phyloP scores from a whole-genome alignment of 1,284 basidiomycete species.

The Cryptococcus sp. region DNA sequence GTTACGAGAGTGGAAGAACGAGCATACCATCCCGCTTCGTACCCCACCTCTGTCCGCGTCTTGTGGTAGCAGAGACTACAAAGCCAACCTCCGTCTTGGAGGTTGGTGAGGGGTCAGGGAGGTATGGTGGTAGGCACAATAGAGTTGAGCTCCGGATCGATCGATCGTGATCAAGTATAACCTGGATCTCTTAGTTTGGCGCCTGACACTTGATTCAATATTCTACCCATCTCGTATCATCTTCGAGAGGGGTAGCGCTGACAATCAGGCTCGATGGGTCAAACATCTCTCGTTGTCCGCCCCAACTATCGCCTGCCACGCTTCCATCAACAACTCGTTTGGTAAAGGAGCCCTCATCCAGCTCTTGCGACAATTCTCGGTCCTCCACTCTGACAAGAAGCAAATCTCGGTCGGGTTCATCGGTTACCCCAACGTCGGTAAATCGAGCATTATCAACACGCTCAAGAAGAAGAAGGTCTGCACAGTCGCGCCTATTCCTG shows the following conservation, averaged over 20 bases:
- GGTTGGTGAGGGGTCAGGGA: conserved; percentile 41
- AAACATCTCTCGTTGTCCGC: conserved; percentile 90
- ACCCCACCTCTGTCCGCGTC: conserved; percentile 46
- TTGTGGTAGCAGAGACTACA: conserved; percentile 30
- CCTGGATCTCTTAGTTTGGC: conserved; percentile 49
- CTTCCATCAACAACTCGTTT: conserved; percentile 97
- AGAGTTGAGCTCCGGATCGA: conserved; percentile 48
- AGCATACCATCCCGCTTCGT: conserved; percentile 46
- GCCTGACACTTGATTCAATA: conserved; percentile 42
- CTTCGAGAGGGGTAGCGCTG: conserved; percentile 3
- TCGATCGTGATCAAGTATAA: conserved; percentile 16
- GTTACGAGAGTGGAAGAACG: conserved; percentile 60
- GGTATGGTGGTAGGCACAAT: conserved; percentile 38
- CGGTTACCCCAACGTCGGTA: conserved; percentile 98
- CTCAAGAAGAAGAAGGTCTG: conserved; percentile 98
- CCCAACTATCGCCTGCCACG: conserved; percentile 97
- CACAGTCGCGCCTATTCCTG: conserved; percentile 92
- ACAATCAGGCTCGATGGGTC: conserved; percentile 84
- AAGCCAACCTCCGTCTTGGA: conserved; percentile 40
- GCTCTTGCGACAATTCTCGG: conserved; percentile 91
- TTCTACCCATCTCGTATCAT: background rate
- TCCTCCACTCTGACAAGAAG: conserved; percentile 97
- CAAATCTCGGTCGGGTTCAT: conserved; percentile 98
- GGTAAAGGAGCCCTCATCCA: conserved; percentile 98
- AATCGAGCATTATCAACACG: conserved; percentile 96